These are phyloP conservation scores for Thyridium curvatum DNA, from an alignment of 2,329 filamentous ascomycete species.

Conservation along the genomic window DNA sequence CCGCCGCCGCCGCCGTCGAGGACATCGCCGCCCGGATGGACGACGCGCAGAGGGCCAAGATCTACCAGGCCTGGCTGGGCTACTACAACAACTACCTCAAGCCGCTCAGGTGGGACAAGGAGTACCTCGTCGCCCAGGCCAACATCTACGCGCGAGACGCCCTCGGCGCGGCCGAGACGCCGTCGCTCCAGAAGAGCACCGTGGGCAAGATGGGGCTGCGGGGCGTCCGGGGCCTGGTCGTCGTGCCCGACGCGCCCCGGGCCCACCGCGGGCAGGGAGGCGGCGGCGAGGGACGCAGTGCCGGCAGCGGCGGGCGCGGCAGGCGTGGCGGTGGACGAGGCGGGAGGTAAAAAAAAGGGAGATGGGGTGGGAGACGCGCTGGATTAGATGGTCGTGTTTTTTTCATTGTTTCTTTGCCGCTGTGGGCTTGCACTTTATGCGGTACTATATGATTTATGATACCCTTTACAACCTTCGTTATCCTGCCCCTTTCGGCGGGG, in stretches of 20 bases:
- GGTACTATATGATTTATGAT: no score
- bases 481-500: no score
- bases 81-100: slow-evolving; percentile 48
- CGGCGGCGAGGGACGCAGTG: no score
- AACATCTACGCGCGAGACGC: slow-evolving; percentile 43
- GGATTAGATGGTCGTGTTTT: no score
- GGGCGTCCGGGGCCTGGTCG: slow-evolving; percentile 40
- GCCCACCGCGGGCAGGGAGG: neutral
- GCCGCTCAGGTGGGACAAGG: slow-evolving; percentile 32
- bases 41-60: slow-evolving; percentile 35
- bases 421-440: no score
- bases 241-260: slow-evolving; percentile 34
- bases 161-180: slow-evolving; percentile 39
- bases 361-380: no score
- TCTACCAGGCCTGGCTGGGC: slow-evolving; percentile 53
- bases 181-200: slow-evolving; percentile 36
- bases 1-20: slow-evolving; percentile 26
- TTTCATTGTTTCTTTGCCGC: no score
- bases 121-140: slow-evolving; percentile 40
- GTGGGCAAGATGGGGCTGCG: slow-evolving; percentile 53
- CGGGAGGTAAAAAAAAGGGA: no score
- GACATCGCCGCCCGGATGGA: slow-evolving; percentile 33
- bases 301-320: no score
- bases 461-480: no score
- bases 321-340: no score